Conservation (phyloP, 495 filamentous ascomycete genomes). For the Penicillium subrubescens region DNA sequence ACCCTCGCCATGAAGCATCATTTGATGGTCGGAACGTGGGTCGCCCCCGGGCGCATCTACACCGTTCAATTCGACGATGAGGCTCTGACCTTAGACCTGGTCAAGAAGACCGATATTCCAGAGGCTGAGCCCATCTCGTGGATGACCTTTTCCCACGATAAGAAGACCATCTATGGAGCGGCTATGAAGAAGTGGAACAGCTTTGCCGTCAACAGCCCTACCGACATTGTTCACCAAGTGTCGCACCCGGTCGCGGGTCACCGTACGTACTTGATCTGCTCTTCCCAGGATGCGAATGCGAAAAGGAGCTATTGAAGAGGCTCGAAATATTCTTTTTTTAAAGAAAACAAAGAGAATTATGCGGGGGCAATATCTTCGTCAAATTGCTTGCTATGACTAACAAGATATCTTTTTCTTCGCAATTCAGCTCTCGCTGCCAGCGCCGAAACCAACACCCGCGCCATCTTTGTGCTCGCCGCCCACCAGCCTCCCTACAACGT, state of each 20-base stretch:
- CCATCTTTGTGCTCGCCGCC: conserved; percentile 82
- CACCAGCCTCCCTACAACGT: conserved; percentile 75
- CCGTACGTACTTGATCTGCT: conserved; percentile 42
- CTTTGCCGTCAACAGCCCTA: conserved; percentile 74
- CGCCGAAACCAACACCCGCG: conserved; percentile 74
- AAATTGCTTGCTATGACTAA: background rate
- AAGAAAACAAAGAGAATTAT: background rate
- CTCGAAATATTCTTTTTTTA: background rate
- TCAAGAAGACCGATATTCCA: conserved; percentile 79
- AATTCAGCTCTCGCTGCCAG: conserved; percentile 63
- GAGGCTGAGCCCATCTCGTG: conserved; percentile 84
- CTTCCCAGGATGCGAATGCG: background rate
- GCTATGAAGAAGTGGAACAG: conserved; percentile 90
- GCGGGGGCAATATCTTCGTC: background rate
- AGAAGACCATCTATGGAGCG: conserved; percentile 82
- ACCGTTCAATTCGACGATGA: conserved; percentile 83
- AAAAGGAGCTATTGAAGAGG: background rate
- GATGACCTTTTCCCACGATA: conserved; percentile 85
- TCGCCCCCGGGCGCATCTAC: conserved; percentile 81
- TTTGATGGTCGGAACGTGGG: conserved; percentile 85
- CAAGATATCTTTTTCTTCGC: background rate
- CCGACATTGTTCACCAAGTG: conserved; percentile 72
- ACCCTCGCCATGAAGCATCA: conserved; percentile 69
- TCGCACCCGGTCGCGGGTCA: conserved; percentile 71
- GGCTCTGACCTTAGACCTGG: conserved; percentile 63